A percentile compares a stretch with the other conserved stretches of the same genome.
Conservation (phyloP, 2,329 filamentous ascomycete genomes). For the Clonostachys sp. region DNA sequence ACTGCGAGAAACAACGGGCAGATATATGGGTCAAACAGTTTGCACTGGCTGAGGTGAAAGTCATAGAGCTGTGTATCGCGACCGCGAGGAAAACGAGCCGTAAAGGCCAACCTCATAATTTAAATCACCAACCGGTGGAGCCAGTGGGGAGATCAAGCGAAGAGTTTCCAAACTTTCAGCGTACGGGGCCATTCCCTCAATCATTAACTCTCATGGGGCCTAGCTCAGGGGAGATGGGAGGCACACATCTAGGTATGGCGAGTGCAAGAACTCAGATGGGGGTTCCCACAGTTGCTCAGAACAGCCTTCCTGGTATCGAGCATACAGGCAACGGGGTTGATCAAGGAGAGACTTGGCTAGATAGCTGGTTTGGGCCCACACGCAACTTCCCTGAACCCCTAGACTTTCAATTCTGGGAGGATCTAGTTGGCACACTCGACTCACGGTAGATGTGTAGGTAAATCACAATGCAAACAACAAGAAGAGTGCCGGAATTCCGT, state of each 20-base stretch:
- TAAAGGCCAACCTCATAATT: too few species aligned
- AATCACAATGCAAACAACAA: background rate
- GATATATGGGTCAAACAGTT: constrained; percentile 34
- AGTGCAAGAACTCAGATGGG: too few species aligned
- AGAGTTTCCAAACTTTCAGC: too few species aligned
- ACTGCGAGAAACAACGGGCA: constrained; percentile 31
- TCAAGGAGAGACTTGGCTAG: constrained; percentile 5
- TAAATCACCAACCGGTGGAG: too few species aligned
- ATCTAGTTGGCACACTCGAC: constrained; percentile 8
- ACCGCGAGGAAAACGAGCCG: too few species aligned
- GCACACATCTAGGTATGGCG: too few species aligned
- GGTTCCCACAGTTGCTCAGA: too few species aligned
- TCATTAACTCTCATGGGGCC: background rate
- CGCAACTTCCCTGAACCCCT: constrained; percentile 13
- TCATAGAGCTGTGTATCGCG: constrained; percentile 31
- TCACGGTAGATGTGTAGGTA: background rate
- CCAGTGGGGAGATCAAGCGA: too few species aligned
- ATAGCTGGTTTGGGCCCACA: constrained; percentile 10
- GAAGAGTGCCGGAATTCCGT: too few species aligned
- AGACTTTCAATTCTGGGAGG: constrained; percentile 13
- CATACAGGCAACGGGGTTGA: background rate
- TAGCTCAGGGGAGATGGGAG: too few species aligned
- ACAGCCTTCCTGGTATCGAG: too few species aligned
- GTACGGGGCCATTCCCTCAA: background rate
- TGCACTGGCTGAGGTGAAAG: constrained; percentile 31